Conservation (phyloP, 495 filamentous ascomycete species). For the Tuber brumale region DNA sequence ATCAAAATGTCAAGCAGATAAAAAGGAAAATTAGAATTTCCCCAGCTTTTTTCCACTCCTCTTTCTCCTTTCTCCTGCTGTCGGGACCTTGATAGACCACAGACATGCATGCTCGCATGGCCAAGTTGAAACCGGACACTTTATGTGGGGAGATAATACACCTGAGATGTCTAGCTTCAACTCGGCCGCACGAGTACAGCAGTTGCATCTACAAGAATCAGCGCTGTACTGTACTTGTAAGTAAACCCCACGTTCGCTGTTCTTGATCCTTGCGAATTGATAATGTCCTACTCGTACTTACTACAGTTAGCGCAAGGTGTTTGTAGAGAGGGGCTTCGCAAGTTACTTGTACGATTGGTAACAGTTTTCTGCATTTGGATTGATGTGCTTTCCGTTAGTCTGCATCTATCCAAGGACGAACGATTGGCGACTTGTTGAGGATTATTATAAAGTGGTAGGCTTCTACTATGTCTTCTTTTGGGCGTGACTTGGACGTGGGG, state of each 20-base stretch:
- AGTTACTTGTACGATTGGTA: not conserved
- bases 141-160: not conserved
- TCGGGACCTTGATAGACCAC: not conserved
- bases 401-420: not conserved
- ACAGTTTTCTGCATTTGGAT: not conserved
- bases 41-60: not conserved
- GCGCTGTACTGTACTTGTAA: no score
- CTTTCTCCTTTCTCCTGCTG: not conserved
- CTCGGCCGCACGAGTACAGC: not conserved
- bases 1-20: not conserved
- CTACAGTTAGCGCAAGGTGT: not conserved
- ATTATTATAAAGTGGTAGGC: not conserved
- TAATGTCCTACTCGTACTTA: not conserved
- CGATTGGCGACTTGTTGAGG: not conserved
- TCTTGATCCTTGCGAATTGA: not conserved
- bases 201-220: not conserved
- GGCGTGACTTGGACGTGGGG: not conserved
- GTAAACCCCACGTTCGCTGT: not conserved
- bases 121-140: not conserved
- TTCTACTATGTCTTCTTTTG: not conserved
- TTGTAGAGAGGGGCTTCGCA: not conserved
- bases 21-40: not conserved
- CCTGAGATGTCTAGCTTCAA: not conserved
- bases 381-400: not conserved
- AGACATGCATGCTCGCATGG: not conserved